A percentile compares a stretch with the other conserved stretches of the same genome.
These are phyloP conservation scores for Piper longum DNA, from an alignment of 164 flowering plant species.

Conservation along the genomic window DNA sequence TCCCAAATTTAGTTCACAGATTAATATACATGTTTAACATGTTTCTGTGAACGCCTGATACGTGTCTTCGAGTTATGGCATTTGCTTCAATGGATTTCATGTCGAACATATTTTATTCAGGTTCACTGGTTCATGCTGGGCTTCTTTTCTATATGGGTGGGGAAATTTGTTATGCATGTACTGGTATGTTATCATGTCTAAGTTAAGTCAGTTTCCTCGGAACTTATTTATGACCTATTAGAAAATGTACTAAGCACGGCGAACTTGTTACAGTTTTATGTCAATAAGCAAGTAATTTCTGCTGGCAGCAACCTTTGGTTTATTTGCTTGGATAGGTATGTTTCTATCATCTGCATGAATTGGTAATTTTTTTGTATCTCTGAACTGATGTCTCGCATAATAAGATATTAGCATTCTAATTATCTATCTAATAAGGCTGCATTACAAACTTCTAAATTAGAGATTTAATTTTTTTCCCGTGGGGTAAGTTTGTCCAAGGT, in stretches of 20 bases:
- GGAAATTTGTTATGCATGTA: conserved; percentile 71
- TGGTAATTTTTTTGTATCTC: not conserved
- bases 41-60: too few species aligned
- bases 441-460: too few species aligned
- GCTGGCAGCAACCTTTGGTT: conserved; percentile 56
- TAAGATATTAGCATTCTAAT: not conserved
- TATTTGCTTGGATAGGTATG: conserved; percentile 65
- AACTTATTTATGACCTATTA: not conserved
- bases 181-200: conserved; percentile 26
- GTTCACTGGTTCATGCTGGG: conserved; percentile 89
- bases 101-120: conserved; percentile 17
- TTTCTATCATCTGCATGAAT: not conserved
- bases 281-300: conserved; percentile 66
- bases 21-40: too few species aligned
- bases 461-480: too few species aligned
- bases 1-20: too few species aligned
- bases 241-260: conserved; percentile 2
- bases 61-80: too few species aligned
- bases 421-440: not conserved
- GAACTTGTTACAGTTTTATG: conserved; percentile 41
- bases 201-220: not conserved
- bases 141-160: conserved; percentile 70
- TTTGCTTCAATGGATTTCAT: too few species aligned
- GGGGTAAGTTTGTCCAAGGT: too few species aligned
- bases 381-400: too few species aligned